Evolutionary conservation across 2,329 filamentous ascomycete species (phyloP).

Genomic region (Pezicula rhizophila): DNA sequence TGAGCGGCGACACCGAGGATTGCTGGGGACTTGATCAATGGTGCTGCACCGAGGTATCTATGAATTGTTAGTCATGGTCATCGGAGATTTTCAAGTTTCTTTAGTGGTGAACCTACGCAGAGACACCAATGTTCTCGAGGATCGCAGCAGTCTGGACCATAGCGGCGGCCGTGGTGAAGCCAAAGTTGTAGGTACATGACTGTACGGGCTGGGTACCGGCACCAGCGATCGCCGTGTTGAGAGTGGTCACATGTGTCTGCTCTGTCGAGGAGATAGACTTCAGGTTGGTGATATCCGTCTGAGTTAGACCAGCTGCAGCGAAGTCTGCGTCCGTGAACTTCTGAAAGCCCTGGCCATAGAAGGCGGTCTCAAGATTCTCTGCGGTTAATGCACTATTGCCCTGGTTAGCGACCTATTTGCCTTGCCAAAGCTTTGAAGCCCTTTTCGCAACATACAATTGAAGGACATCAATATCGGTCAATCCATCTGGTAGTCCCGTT

Average conservation of each 20-base stretch:
- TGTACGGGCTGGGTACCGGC: slow-evolving; percentile 59
- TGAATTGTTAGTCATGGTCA: slow-evolving; percentile 5
- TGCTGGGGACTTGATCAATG: slow-evolving; percentile 51
- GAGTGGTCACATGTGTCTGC: slow-evolving; percentile 52
- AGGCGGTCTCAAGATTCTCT: slow-evolving; percentile 68
- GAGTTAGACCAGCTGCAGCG: slow-evolving; percentile 51
- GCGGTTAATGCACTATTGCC: slow-evolving; percentile 57
- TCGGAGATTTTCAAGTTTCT: background rate
- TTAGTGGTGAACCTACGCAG: slow-evolving; percentile 44
- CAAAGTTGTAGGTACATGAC: slow-evolving; percentile 68
- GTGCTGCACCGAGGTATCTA: slow-evolving; percentile 59
- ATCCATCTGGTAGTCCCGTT: slow-evolving; percentile 28
- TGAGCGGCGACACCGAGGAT: slow-evolving; percentile 62
- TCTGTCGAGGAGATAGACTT: slow-evolving; percentile 58
- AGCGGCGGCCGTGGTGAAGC: slow-evolving; percentile 54
- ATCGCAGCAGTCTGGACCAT: slow-evolving; percentile 67
- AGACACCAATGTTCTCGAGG: slow-evolving; percentile 68
- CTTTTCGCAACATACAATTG: slow-evolving; percentile 40
- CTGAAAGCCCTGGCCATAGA: slow-evolving; percentile 66
- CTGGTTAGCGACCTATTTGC: slow-evolving; percentile 2
- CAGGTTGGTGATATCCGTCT: slow-evolving; percentile 51
- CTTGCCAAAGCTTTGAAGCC: background rate
- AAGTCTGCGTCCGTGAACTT: slow-evolving; percentile 63
- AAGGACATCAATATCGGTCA: slow-evolving; percentile 45
- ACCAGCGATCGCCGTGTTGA: slow-evolving; percentile 54